Conservation (phyloP, 106 monocot genomes). For the Apostasia ramifera region DNA sequence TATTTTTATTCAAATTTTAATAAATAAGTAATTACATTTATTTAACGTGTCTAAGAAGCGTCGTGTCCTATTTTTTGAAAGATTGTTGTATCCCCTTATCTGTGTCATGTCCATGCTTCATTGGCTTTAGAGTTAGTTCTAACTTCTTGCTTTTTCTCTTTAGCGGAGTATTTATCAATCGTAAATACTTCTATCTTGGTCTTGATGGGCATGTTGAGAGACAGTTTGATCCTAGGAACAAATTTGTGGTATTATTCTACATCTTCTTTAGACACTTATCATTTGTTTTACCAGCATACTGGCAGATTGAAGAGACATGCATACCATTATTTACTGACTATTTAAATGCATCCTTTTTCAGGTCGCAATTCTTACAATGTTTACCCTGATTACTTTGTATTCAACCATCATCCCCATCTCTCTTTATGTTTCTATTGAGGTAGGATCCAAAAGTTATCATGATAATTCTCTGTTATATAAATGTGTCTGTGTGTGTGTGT, state of each 20-base stretch:
- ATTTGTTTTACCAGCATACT: too few species aligned
- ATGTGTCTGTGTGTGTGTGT: too few species aligned
- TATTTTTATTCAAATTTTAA: too few species aligned
- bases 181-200: constrained; percentile 70
- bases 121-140: background rate
- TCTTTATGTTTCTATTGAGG: constrained; percentile 92
- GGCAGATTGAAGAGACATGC: too few species aligned
- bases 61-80: too few species aligned
- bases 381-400: constrained; percentile 93
- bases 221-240: constrained; percentile 85
- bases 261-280: background rate
- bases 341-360: constrained; percentile 18
- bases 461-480: background rate
- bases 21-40: too few species aligned
- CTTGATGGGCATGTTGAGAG: constrained; percentile 53
- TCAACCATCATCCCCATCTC: constrained; percentile 94
- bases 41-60: too few species aligned
- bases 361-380: constrained; percentile 92
- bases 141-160: constrained; percentile 1
- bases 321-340: too few species aligned
- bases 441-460: constrained; percentile 11
- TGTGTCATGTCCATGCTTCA: too few species aligned
- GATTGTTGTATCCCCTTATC: too few species aligned
- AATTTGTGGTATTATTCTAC: constrained; percentile 70
- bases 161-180: constrained; percentile 88